These are phyloP conservation scores for Taphrina pruni DNA, from an alignment of 1,139 yeast genomes.

Conservation along the genomic window DNA sequence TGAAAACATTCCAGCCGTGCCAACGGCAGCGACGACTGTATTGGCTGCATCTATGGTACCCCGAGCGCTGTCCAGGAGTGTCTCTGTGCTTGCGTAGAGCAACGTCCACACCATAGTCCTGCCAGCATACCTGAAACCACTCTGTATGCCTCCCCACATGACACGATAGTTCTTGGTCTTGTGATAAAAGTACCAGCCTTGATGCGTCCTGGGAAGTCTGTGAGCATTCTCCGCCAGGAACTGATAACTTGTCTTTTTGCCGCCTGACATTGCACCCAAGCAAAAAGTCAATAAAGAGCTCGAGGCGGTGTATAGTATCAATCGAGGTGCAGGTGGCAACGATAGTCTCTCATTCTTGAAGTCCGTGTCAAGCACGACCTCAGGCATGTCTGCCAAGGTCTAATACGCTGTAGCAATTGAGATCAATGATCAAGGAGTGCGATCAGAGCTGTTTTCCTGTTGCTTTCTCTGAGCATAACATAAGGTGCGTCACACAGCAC, in stretches of 20 bases:
- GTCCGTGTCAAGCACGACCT: not conserved
- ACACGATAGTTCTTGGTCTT: constrained; percentile 76
- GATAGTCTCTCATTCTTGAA: constrained; percentile 35
- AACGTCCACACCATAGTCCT: constrained; percentile 32
- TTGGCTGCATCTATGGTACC: constrained; percentile 36
- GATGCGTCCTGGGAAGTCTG: constrained; percentile 74
- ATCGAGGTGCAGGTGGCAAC: constrained; percentile 38
- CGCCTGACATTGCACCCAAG: constrained; percentile 71
- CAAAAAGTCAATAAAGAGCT: constrained; percentile 46
- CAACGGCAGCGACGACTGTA: constrained; percentile 22
- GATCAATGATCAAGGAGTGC: not conserved
- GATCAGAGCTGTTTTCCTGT: not conserved
- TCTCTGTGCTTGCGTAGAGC: constrained; percentile 27
- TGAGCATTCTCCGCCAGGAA: constrained; percentile 84
- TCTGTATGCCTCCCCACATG: constrained; percentile 32
- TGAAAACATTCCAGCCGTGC: constrained; percentile 21
- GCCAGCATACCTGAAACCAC: constrained; percentile 34
- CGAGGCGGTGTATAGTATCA: constrained; percentile 20
- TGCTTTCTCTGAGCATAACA: too few relatives aligned
- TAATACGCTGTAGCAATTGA: too few relatives aligned
- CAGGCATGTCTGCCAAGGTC: constrained; percentile 1
- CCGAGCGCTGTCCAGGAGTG: constrained; percentile 23
- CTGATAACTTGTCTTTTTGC: constrained; percentile 61
- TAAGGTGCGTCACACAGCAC: too few relatives aligned
- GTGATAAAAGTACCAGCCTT: constrained; percentile 90